Evolutionary conservation across 164 flowering plant genomes (phyloP).

Genomic region (Berberis vulgaris): DNA sequence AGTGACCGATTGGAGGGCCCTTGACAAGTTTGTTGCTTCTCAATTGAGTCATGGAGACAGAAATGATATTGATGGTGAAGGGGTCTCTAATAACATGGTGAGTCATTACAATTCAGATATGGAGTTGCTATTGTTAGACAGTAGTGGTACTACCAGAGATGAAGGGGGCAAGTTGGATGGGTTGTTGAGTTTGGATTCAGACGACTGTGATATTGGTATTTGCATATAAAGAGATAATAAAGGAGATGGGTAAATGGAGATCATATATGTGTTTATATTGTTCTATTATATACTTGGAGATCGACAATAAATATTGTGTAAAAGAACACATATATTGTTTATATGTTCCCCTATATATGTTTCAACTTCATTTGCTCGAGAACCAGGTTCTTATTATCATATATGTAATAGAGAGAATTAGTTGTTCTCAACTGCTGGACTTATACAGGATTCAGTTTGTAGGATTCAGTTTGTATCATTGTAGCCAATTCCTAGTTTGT

Average conservation of each 20-base stretch:
- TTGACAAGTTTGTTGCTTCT: constrained; percentile 92
- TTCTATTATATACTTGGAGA: too few species aligned
- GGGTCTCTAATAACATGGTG: constrained; percentile 21
- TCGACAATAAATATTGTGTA: too few species aligned
- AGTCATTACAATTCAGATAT: constrained; percentile 24
- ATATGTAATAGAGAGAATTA: too few species aligned
- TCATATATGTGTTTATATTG: too few species aligned
- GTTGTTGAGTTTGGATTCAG: constrained; percentile 24
- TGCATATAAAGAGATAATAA: constrained; percentile 56
- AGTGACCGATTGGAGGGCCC: constrained; percentile 86
- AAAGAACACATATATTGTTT: too few species aligned
- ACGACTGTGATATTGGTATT: constrained; percentile 44
- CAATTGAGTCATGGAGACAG: constrained; percentile 73
- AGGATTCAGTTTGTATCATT: too few species aligned
- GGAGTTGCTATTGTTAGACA: constrained; percentile 37
- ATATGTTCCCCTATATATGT: too few species aligned
- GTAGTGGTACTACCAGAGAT: neutral
- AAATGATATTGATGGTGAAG: constrained; percentile 15
- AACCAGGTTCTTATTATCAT: too few species aligned
- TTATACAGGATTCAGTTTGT: too few species aligned
- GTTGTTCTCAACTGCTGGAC: too few species aligned
- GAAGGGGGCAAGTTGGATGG: constrained; percentile 9
- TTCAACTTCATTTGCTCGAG: too few species aligned
- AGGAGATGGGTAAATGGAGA: neutral
- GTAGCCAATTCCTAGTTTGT: too few species aligned